phyloP scores from a whole-genome alignment of 352 stramenopile species.

The Phytophthora brassicae region DNA sequence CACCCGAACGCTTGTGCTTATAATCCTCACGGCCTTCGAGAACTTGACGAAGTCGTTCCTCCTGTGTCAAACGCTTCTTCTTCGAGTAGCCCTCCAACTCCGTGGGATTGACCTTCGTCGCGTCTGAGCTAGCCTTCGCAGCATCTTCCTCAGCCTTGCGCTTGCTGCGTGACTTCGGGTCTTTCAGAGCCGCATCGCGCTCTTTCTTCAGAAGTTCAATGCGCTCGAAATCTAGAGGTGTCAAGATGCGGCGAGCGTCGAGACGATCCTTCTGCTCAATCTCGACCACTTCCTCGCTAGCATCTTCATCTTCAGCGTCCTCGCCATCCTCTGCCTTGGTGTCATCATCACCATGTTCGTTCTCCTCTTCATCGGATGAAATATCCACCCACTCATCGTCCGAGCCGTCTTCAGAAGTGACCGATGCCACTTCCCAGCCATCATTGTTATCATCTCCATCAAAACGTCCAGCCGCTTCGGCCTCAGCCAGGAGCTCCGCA shows the following conservation, averaged over 20 bases:
- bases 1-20: slow-evolving; percentile 90
- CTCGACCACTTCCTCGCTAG: slow-evolving; percentile 39
- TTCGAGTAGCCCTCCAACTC: slow-evolving; percentile 89
- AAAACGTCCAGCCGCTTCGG: slow-evolving; percentile 70
- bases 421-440: slow-evolving; percentile 79
- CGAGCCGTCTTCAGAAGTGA: slow-evolving; percentile 60
- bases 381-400: slow-evolving; percentile 80
- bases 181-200: slow-evolving; percentile 73
- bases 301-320: slow-evolving; percentile 44
- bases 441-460: slow-evolving; percentile 83
- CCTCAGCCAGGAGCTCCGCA: slow-evolving; percentile 92
- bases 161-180: slow-evolving; percentile 81
- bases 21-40: slow-evolving; percentile 92
- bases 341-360: slow-evolving; percentile 46
- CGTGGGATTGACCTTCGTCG: slow-evolving; percentile 72
- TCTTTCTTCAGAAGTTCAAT: slow-evolving; percentile 92
- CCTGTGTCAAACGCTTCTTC: slow-evolving; percentile 88
- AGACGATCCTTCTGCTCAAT: slow-evolving; percentile 77
- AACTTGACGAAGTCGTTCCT: slow-evolving; percentile 80
- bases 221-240: slow-evolving; percentile 87
- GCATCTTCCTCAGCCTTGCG: slow-evolving; percentile 77
- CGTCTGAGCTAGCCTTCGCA: slow-evolving; percentile 46
- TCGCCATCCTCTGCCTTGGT: slow-evolving; percentile 40
- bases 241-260: slow-evolving; percentile 87
- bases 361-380: slow-evolving; percentile 61